phyloP scores from a whole-genome alignment of 179 eudicot species.

The Silene coronaria region DNA sequence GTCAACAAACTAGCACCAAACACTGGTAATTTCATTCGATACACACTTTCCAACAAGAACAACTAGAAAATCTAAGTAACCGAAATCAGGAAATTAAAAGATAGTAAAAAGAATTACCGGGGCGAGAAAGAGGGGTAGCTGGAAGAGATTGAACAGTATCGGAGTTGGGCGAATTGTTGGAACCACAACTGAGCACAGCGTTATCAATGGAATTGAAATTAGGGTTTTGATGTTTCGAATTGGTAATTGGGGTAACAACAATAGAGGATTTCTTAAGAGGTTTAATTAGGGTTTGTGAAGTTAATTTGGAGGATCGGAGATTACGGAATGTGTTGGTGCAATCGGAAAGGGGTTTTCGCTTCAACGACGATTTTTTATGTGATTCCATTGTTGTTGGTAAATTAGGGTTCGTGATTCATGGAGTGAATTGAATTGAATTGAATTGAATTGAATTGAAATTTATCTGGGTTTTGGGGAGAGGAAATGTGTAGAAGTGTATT shows the following conservation, averaged over 20 bases:
- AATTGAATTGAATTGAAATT: background rate
- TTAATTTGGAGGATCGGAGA: constrained; percentile 9
- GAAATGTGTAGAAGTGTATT: background rate
- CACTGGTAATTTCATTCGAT: too few relatives aligned
- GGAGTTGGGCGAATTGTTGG: constrained; percentile 18
- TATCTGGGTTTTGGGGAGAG: background rate
- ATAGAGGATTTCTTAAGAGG: constrained; percentile 13
- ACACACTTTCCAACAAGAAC: background rate
- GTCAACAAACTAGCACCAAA: too few relatives aligned
- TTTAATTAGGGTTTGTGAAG: constrained; percentile 15
- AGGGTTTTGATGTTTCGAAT: background rate
- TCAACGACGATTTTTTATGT: constrained; percentile 17
- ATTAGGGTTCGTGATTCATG: background rate
- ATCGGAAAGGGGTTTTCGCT: constrained; percentile 42
- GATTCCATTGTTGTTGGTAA: constrained; percentile 25
- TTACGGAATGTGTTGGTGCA: constrained; percentile 29
- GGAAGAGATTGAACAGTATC: constrained; percentile 8
- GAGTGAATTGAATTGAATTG: background rate
- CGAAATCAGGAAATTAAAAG: background rate
- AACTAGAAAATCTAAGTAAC: background rate
- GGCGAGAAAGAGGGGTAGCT: constrained; percentile 18
- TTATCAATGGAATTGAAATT: background rate
- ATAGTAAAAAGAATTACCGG: constrained; percentile 17
- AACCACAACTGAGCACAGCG: constrained; percentile 19
- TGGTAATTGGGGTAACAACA: background rate